Base-by-base conservation (phyloP, 2,329 filamentous ascomycete genomes). In the Colletotrichum sp. region DNA sequence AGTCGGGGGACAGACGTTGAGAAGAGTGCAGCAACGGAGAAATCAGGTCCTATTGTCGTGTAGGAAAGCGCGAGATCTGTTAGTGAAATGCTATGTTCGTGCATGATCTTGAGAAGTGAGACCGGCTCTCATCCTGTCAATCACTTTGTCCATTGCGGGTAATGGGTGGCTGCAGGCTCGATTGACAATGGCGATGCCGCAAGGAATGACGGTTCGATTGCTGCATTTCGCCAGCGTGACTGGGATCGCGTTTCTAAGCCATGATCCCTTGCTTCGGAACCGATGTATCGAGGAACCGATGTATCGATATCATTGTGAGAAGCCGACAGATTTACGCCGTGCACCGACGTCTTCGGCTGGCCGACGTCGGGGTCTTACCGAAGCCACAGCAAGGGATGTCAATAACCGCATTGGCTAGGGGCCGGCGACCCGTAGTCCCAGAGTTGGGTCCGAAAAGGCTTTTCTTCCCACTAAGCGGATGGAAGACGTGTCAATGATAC, bases 31-130 rank as follows among this genome's bases (percentile, higher is more conserved):
- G 25, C 18, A 36, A 52, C 30, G 39, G 28, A n/a, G 32, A 3
- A 32, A 62, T 36, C 48, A 36, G 66, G 28, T 32, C 48, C 27
- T 10, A 32, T 32, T n/a, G 30, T 39, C 22, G 18, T 27, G 52
- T 66, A 30, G 34, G 15, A 43, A 56, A 34, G 60, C 22, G 69
- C 68, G 25, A 77, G 73, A 76, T 77, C 73, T 76, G 64, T 66
- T 30, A 69, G 34, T 30, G 25, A 32, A 12, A 39, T 65, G 72
- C 36, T 55, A 66, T 66, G 18, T 30, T 62, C 15, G 69, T 76
- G 75, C 73, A 77, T 76, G 69, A 77, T 76, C 69, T 77, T 71
- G 65, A 5, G 34, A 68, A 71, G 67, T 71, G 65, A 75, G 48
- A 69, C 71, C 30, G 30, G 16, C 12, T 27, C 36, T 58, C 32